Base-by-base conservation (phyloP, 352 stramenopile genomes). In the Blastocystis sp. region DNA sequence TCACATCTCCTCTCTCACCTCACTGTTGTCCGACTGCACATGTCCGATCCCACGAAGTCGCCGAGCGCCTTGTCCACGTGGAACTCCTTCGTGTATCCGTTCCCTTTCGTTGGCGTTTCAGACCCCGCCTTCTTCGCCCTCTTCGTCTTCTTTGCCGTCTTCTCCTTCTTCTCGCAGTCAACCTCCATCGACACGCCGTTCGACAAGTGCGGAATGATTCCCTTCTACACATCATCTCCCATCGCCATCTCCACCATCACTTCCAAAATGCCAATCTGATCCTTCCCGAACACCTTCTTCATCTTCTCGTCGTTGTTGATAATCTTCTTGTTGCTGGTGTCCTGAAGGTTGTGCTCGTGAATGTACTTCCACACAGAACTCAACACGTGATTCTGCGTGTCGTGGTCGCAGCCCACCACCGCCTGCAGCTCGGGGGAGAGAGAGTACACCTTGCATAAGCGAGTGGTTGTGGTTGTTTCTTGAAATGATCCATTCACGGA, bases 341-440 rank as follows among this genome's bases (percentile, higher is more conserved):
- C 95, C 92, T 98, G 96, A 62, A 98, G 92, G 31, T 97, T 91
- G 85, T 98, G 93, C 62, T 96, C 94, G 70, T 95, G 94, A 80
- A 98, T 98, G 91, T 98, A 98, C 77, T 96, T 94, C 96, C 96
- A 98, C 24, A 98, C 90, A 45, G 93, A 91, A 90, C 98, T 98
- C 37, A 98, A 95, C 65, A 98, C 95, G 88, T 98, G 93, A 13
- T 95, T 95, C 3, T 96, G 93, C 45, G 95, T 93, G 91, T 96
- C 94, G 61, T 93, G 90, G 60, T 96, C 94, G 16, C 92, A 93
- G 41, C 95, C 93, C 16, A 96, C 91, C 0, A 98, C 92, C 51
- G 90, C 91, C 33, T 91, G 93, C 39, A 97, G 91, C 79, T 95
- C 94, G 0, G 94, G 94, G 12, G 69, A 77, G 10, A 88, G 21